A percentile compares a stretch with the other conserved stretches of the same genome.
Conservation (phyloP, 2,329 filamentous ascomycete species). For the Apiospora malaysiana region DNA sequence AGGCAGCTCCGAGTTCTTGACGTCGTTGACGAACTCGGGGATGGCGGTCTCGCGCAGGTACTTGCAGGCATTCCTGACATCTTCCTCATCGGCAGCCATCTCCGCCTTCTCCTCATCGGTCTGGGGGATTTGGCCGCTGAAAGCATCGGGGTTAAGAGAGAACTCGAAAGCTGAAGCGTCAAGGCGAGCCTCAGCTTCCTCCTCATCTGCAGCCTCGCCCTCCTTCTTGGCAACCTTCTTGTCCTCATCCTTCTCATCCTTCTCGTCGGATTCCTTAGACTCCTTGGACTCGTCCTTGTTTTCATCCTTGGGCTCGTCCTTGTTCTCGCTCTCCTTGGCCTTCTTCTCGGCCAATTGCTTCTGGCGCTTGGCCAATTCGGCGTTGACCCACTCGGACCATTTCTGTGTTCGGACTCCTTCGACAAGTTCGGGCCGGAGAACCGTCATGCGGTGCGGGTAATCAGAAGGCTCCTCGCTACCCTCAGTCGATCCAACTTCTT, state of each 20-base stretch:
- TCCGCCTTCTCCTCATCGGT: constrained; percentile 88
- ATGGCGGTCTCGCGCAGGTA: constrained; percentile 80
- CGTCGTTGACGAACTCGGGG: constrained; percentile 83
- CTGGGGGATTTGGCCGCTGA: constrained; percentile 89
- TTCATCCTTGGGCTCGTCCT: constrained; percentile 38
- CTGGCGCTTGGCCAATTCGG: constrained; percentile 65
- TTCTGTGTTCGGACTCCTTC: constrained; percentile 84
- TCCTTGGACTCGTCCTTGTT: constrained; percentile 34
- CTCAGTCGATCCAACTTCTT: constrained; percentile 66
- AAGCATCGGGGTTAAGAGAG: constrained; percentile 91
- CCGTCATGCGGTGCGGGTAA: constrained; percentile 97
- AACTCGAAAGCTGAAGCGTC: constrained; percentile 89
- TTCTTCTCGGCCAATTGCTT: constrained; percentile 42
- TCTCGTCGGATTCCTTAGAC: constrained; percentile 28
- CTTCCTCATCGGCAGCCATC: constrained; percentile 82
- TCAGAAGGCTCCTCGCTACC: constrained; percentile 50
- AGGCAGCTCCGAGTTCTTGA: constrained; percentile 90
- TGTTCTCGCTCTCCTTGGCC: constrained; percentile 36
- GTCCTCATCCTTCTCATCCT: constrained; percentile 40
- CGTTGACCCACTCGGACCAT: constrained; percentile 87
- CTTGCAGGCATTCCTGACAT: constrained; percentile 83
- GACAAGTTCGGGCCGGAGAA: constrained; percentile 87
- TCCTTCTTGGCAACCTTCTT: constrained; percentile 42
- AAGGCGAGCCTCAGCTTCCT: constrained; percentile 68
- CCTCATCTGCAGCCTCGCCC: constrained; percentile 46